A percentile compares a stretch with the other conserved stretches of the same genome.
Conservation (phyloP, 169 alveolate genomes). For the Eimeria praecox region DNA sequence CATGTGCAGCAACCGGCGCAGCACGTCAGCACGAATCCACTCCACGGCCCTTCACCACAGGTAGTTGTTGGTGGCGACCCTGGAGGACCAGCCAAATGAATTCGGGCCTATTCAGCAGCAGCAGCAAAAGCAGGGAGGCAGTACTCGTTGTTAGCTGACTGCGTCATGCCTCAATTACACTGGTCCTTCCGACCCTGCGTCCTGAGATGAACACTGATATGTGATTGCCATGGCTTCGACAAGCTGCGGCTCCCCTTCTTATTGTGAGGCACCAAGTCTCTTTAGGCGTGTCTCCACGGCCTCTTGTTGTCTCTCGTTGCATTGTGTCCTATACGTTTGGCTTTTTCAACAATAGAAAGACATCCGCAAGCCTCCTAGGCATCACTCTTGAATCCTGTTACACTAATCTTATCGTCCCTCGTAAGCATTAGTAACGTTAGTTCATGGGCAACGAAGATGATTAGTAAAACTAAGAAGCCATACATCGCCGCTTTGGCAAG, state of each 20-base stretch:
- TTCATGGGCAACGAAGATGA: not conserved
- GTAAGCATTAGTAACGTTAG: not conserved
- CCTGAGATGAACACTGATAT: not conserved
- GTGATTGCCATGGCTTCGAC: not conserved
- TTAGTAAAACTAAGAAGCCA: not conserved
- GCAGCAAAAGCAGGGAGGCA: not conserved
- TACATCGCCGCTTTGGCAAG: not conserved
- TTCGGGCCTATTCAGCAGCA: not conserved
- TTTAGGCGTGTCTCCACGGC: not conserved
- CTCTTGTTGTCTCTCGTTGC: not conserved
- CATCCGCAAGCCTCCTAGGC: constrained; percentile 14
- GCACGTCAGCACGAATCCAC: not conserved
- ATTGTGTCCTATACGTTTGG: not conserved
- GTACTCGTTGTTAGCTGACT: not conserved
- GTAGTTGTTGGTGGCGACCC: not conserved
- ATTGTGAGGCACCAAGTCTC: not conserved
- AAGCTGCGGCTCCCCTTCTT: not conserved
- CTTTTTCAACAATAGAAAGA: not conserved
- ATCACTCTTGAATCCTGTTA: not conserved
- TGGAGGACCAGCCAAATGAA: constrained; percentile 33
- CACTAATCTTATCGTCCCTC: not conserved
- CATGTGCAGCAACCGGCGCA: constrained; percentile 28
- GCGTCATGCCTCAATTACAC: not conserved
- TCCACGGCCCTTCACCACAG: not conserved
- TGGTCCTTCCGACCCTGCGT: not conserved